Evolutionary conservation across 2,329 filamentous ascomycete species (phyloP), one percentile per base, ranked within the genome.

Genomic region (Colletotrichum aenigma): DNA sequence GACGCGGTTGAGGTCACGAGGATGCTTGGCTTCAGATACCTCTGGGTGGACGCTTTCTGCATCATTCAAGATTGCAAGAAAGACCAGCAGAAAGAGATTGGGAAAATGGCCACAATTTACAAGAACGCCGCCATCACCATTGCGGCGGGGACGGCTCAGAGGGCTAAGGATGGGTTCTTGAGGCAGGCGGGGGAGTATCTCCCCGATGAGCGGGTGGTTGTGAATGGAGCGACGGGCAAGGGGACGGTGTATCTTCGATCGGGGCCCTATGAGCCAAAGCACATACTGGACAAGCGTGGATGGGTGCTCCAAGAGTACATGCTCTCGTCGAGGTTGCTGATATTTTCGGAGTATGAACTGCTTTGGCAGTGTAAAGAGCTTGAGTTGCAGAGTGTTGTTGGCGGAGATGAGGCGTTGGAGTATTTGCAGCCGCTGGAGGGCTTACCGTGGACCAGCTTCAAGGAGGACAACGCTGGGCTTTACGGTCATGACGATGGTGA

Each of bases 231-330:
- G 3, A 21, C 7, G 15, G 34, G 15, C 3, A 5, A 8, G 10
- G 74, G 74, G 4, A 66, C 66, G 5, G 52, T 76, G 2, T 21
- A 66, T 7, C 48, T 76, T 38, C 21, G 71, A 9, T 21, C 60
- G 6, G 10, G 56, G 10, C 30, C 66, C 7, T 7, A 76, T 66
- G 36, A 7, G 2, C 71, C 74, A 1, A 32, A 9, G 4, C 74
- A 76, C 62, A 43, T 34, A 0, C n/a, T 79, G 6, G 77, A 79
- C 9, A 18, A 61, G 32, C 69, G 78, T 9, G 77, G 76, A 1
- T 79, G 78, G 78, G 71, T 74, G 8, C 62, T 79, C 0, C 78
- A 79, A 21, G 78, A 79, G 62, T 78, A 38, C 18, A 70, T 79
- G 34, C 68, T 79, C 0, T 79, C 78, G 2, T 76, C 78, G 16